These are phyloP conservation scores for Eimeria mitis DNA, from an alignment of 169 alveolate genomes.

Conservation along the genomic window DNA sequence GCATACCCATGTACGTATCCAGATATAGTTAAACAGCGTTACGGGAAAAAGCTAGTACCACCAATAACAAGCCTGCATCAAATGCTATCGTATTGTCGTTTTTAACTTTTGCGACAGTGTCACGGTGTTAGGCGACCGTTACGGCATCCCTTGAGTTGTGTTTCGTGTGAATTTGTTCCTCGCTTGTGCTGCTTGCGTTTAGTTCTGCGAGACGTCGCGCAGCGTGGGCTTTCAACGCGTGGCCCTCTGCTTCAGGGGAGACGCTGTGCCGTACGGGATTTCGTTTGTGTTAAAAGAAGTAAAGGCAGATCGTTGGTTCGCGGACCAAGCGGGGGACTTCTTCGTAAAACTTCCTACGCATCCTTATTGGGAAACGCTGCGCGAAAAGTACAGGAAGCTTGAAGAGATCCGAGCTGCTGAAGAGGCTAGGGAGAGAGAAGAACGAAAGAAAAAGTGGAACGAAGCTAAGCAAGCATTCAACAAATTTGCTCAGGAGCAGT, in stretches of 20 bases:
- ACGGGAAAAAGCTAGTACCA: not conserved
- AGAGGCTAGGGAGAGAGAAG: conserved; percentile 23
- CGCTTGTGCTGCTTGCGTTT: not conserved
- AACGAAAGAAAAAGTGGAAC: conserved; percentile 23
- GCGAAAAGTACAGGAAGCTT: conserved; percentile 36
- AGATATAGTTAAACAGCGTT: not conserved
- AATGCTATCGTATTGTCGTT: not conserved
- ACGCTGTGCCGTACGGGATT: conserved; percentile 47
- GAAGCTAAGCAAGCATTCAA: conserved; percentile 58
- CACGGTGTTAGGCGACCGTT: not conserved
- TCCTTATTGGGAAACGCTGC: conserved; percentile 50
- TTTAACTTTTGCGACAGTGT: not conserved
- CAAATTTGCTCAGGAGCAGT: conserved; percentile 42
- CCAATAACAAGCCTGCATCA: not conserved
- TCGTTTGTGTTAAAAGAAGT: conserved; percentile 71
- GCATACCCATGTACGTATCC: not conserved
- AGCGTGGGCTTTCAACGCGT: conserved; percentile 77
- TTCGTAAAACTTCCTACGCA: conserved; percentile 71
- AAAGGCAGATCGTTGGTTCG: conserved; percentile 79
- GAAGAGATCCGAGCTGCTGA: conserved; percentile 12
- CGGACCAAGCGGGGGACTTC: conserved; percentile 43
- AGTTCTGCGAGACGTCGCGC: conserved; percentile 67
- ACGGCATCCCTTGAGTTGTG: not conserved
- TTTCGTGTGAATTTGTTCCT: not conserved
- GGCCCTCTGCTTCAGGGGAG: conserved; percentile 64